These are phyloP conservation scores for Aspergillus intermedius DNA, from an alignment of 2,329 filamentous ascomycete species.

Conservation along the genomic window DNA sequence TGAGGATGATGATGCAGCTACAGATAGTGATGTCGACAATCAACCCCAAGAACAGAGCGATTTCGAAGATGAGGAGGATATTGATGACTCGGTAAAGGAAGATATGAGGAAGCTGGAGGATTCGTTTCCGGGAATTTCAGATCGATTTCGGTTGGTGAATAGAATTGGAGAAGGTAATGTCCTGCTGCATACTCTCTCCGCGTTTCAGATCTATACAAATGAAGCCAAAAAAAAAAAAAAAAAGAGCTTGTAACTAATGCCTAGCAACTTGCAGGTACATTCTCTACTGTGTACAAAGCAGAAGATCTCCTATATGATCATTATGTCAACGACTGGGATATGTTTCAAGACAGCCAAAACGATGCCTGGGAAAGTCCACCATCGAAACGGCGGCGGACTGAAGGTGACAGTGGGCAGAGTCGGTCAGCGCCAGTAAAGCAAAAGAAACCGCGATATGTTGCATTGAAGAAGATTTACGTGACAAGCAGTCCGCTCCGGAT, in stretches of 20 bases:
- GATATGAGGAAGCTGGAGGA: constrained; percentile 83
- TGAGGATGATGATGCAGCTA: constrained; percentile 9
- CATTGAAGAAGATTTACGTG: constrained; percentile 99
- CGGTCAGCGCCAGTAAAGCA: constrained; percentile 30
- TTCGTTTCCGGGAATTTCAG: constrained; percentile 75
- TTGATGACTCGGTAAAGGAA: constrained; percentile 56
- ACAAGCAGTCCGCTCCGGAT: constrained; percentile 91
- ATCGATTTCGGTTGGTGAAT: constrained; percentile 85
- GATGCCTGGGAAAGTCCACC: constrained; percentile 66
- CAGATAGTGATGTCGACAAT: constrained; percentile 12
- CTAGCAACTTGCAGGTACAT: constrained; percentile 62
- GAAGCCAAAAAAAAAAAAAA: too few species aligned
- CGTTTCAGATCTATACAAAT: not conserved
- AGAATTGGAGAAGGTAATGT: constrained; percentile 84
- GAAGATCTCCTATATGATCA: constrained; percentile 81
- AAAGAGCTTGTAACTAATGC: constrained; percentile 2
- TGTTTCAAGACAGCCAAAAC: constrained; percentile 55
- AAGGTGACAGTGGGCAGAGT: constrained; percentile 25
- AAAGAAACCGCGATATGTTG: constrained; percentile 68
- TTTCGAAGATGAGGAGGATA: constrained; percentile 18
- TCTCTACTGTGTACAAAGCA: constrained; percentile 98
- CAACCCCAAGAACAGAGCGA: constrained; percentile 12
- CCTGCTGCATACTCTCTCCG: not conserved
- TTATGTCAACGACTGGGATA: constrained; percentile 83
- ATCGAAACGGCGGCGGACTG: constrained; percentile 47